phyloP scores from a whole-genome alignment of 176 grass and related monocot species.

The Thinopyrum elongatum region DNA sequence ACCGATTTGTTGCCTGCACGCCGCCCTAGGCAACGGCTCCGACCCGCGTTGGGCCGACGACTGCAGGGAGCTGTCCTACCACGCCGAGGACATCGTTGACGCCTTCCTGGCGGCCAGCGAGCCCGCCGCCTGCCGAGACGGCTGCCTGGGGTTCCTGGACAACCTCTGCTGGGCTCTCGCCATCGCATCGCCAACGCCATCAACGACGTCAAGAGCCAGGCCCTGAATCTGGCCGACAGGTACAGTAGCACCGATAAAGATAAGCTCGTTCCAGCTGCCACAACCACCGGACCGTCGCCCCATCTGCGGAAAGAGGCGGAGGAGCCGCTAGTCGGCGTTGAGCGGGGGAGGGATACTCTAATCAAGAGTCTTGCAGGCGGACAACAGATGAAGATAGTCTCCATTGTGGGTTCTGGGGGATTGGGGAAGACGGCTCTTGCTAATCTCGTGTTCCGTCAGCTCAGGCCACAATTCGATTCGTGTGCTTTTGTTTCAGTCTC shows the following conservation, averaged over 20 bases:
- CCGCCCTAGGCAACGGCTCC: neutral
- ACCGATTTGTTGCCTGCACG: neutral
- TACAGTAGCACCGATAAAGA: neutral
- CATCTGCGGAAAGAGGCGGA: neutral
- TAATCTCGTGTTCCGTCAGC: neutral
- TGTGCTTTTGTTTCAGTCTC: neutral
- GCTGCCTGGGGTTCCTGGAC: neutral
- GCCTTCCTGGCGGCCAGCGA: neutral
- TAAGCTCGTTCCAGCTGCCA: neutral
- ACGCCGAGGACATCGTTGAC: neutral
- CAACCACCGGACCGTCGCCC: neutral
- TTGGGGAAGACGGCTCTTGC: constrained; percentile 20
- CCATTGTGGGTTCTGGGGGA: constrained; percentile 4
- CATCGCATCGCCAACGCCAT: neutral
- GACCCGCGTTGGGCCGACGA: neutral
- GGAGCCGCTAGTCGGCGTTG: neutral
- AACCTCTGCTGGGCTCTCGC: neutral
- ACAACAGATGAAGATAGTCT: neutral
- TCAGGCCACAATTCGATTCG: neutral
- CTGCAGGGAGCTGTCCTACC: constrained; percentile 1
- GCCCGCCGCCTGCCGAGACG: neutral
- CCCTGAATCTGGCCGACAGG: neutral
- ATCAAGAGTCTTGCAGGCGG: neutral
- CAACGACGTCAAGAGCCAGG: neutral
- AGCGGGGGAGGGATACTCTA: neutral